phyloP scores from a whole-genome alignment of 768 basidiomycete genomes.

The Calocera cornea region DNA sequence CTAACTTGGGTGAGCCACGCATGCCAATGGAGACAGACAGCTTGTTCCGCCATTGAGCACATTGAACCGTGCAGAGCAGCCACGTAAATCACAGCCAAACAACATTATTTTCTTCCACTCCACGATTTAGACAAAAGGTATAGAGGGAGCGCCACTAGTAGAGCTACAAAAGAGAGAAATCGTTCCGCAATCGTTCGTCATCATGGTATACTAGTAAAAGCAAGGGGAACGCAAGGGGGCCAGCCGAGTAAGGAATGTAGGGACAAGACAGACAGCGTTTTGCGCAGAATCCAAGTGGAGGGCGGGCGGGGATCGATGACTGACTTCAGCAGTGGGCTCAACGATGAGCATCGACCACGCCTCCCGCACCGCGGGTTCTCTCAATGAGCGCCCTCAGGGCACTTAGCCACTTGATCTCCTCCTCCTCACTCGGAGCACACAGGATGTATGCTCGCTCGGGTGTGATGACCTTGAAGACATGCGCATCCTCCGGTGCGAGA shows the following conservation, averaged over 20 bases:
- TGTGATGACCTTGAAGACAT: conserved; percentile 91
- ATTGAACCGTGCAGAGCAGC: not conserved
- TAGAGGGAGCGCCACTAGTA: not conserved
- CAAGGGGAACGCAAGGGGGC: not conserved
- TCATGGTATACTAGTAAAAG: not conserved
- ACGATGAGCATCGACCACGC: not conserved
- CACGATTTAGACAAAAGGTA: not conserved
- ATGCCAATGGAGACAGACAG: too few relatives aligned
- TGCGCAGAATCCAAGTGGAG: not conserved
- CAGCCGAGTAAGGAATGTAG: not conserved
- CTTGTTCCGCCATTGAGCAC: not conserved
- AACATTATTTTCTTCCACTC: not conserved
- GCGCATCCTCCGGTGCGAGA: conserved; percentile 34
- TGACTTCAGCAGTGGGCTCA: not conserved
- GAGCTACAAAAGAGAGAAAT: not conserved
- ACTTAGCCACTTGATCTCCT: conserved; percentile 96
- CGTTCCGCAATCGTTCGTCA: not conserved
- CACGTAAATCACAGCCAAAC: not conserved
- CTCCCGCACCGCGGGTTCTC: conserved; percentile 34
- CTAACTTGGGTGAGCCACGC: too few relatives aligned
- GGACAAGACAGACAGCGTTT: not conserved
- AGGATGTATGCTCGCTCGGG: conserved; percentile 79
- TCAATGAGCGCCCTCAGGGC: conserved; percentile 86
- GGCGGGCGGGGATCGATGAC: too few relatives aligned
- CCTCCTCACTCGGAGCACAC: conserved; percentile 92